Evolutionary conservation across 2,329 filamentous ascomycete species (phyloP).

Genomic region (Periconia macrospinosa): DNA sequence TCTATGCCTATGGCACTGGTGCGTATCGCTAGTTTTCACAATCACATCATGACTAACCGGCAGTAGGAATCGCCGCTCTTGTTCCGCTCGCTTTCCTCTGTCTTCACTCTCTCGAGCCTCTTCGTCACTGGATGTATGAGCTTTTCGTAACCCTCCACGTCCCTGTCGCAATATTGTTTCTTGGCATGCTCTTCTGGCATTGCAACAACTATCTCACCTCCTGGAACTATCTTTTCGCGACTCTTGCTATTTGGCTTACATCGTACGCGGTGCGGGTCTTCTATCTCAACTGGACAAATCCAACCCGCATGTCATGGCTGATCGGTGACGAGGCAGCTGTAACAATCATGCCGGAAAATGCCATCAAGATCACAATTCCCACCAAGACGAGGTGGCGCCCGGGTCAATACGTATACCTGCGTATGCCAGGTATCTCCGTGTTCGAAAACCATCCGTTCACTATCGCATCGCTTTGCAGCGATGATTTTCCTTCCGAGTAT

Average conservation of each 20-base stretch:
- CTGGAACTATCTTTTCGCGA: conserved; percentile 86
- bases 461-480: conserved; percentile 86
- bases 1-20: conserved; percentile 83
- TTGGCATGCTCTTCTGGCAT: conserved; percentile 92
- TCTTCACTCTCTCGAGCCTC: conserved; percentile 76
- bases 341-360: conserved; percentile 86
- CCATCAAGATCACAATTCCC: conserved; percentile 93
- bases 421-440: conserved; percentile 88
- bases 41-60: conserved; percentile 13
- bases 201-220: conserved; percentile 89
- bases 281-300: conserved; percentile 88
- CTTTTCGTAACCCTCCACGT: conserved; percentile 81
- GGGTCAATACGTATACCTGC: conserved; percentile 91
- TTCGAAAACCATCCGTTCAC: conserved; percentile 97
- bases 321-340: conserved; percentile 91
- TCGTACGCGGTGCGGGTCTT: conserved; percentile 76
- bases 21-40: conserved; percentile 42
- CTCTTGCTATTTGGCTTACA: conserved; percentile 73
- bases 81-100: conserved; percentile 83
- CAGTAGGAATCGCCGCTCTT: conserved; percentile 63
- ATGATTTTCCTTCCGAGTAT: conserved; percentile 90
- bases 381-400: conserved; percentile 92
- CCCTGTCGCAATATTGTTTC: conserved; percentile 76
- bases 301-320: conserved; percentile 76
- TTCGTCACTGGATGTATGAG: conserved; percentile 81